phyloP scores from a whole-genome alignment of 495 filamentous ascomycete species.

The Daldinia caldariorum region DNA sequence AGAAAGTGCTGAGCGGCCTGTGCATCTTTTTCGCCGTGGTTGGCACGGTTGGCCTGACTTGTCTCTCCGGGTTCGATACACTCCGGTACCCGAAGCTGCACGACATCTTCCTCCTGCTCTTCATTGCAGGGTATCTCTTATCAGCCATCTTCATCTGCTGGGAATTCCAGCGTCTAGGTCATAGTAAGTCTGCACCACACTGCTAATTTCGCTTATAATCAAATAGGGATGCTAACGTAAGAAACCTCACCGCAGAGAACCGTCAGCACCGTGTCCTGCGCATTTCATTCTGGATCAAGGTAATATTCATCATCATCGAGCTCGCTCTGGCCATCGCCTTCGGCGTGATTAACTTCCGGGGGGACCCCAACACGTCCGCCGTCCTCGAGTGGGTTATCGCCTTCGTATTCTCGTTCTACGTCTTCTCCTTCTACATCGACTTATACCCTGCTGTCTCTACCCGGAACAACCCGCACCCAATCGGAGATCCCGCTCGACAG shows the following conservation, averaged over 20 bases:
- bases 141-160: slow-evolving; percentile 85
- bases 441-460: slow-evolving; percentile 75
- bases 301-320: slow-evolving; percentile 81
- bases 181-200: slow-evolving; percentile 54
- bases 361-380: slow-evolving; percentile 64
- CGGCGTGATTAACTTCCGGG: slow-evolving; percentile 53
- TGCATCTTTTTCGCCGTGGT: slow-evolving; percentile 78
- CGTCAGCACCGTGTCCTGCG: slow-evolving; percentile 77
- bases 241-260: slow-evolving; percentile 58
- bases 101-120: slow-evolving; percentile 80
- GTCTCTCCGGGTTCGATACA: slow-evolving; percentile 88
- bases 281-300: slow-evolving; percentile 82
- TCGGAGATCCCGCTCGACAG: slow-evolving; percentile 33
- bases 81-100: slow-evolving; percentile 70
- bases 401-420: slow-evolving; percentile 89
- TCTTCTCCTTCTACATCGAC: slow-evolving; percentile 89
- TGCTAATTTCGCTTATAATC: neutral
- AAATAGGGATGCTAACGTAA: neutral
- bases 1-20: slow-evolving; percentile 74
- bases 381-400: slow-evolving; percentile 82
- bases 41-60: slow-evolving; percentile 81
- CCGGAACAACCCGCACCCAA: slow-evolving; percentile 31
- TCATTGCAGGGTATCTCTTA: slow-evolving; percentile 84
- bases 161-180: slow-evolving; percentile 86
- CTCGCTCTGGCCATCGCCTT: slow-evolving; percentile 77